A percentile compares a stretch with the other conserved stretches of the same genome.
These are phyloP conservation scores for Leucosporidium scottii DNA, from an alignment of 768 basidiomycete species.

Conservation along the genomic window DNA sequence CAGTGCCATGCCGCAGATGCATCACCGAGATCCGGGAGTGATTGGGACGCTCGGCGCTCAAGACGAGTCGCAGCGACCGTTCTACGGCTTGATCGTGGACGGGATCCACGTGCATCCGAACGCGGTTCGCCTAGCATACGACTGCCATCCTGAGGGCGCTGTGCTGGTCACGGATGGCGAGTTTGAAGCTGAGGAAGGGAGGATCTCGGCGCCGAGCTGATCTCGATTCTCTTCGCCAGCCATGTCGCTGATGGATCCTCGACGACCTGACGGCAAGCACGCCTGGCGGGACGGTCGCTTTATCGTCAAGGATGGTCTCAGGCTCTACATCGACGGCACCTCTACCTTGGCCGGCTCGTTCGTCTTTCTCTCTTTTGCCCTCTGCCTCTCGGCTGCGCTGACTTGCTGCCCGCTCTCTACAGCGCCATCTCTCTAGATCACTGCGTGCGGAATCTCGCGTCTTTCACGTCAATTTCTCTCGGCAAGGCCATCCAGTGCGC, in stretches of 20 bases:
- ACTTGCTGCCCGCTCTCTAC: neutral
- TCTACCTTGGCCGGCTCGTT: constrained; percentile 83
- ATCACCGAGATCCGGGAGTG: constrained; percentile 85
- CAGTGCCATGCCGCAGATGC: constrained; percentile 85
- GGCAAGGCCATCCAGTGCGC: constrained; percentile 79
- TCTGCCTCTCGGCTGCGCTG: neutral
- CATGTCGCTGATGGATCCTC: constrained; percentile 78
- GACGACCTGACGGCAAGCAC: constrained; percentile 72
- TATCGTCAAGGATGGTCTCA: constrained; percentile 72
- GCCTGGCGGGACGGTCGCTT: constrained; percentile 79
- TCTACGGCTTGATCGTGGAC: constrained; percentile 83
- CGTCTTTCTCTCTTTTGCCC: constrained; percentile 21
- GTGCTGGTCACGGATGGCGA: constrained; percentile 83
- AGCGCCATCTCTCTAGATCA: constrained; percentile 52
- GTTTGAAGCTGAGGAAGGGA: constrained; percentile 19
- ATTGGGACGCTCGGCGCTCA: constrained; percentile 72
- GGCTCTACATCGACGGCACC: constrained; percentile 74
- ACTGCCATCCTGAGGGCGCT: constrained; percentile 73
- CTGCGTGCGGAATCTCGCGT: constrained; percentile 75
- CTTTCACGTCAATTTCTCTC: constrained; percentile 74
- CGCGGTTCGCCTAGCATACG: constrained; percentile 79
- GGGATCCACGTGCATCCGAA: constrained; percentile 87
- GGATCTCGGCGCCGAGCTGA: neutral
- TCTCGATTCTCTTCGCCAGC: constrained; percentile 46
- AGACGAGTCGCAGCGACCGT: constrained; percentile 57